Conservation (phyloP, 805 yeast species). For the Pichia heedii region DNA sequence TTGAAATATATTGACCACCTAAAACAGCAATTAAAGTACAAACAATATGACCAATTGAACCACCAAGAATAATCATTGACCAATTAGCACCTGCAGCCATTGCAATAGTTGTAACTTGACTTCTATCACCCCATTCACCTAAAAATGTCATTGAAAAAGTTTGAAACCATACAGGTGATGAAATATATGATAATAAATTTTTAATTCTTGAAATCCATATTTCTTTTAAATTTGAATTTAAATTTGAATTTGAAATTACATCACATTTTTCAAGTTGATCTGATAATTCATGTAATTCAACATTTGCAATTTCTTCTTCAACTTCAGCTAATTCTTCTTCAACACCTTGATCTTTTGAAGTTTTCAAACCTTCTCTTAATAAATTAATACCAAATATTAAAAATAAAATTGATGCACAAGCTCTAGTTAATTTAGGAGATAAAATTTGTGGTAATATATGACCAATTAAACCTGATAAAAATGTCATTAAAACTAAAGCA, state of each 20-base stretch:
- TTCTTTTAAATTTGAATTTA: not conserved
- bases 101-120: slow-evolving; percentile 96
- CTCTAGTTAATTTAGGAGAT: slow-evolving; percentile 71
- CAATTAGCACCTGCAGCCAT: slow-evolving; percentile 96
- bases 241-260: not conserved
- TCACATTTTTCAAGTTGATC: slow-evolving; percentile 54
- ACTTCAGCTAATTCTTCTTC: slow-evolving; percentile 96
- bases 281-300: slow-evolving; percentile 42
- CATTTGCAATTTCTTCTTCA: slow-evolving; percentile 78
- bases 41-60: slow-evolving; percentile 76
- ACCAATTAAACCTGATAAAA: slow-evolving; percentile 84
- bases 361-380: slow-evolving; percentile 69
- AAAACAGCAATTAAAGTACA: slow-evolving; percentile 88
- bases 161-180: slow-evolving; percentile 90
- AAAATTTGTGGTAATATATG: slow-evolving; percentile 80
- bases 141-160: slow-evolving; percentile 91
- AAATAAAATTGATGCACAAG: slow-evolving; percentile 73
- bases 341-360: slow-evolving; percentile 78
- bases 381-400: slow-evolving; percentile 74
- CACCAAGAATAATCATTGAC: slow-evolving; percentile 83
- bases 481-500: slow-evolving; percentile 83
- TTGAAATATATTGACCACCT: slow-evolving; percentile 88
- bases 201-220: slow-evolving; percentile 26
- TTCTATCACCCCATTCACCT: slow-evolving; percentile 99
- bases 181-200: slow-evolving; percentile 50